Evolutionary conservation across 2,329 filamentous ascomycete genomes (phyloP).

Genomic region (Plectosphaerella plurivora): DNA sequence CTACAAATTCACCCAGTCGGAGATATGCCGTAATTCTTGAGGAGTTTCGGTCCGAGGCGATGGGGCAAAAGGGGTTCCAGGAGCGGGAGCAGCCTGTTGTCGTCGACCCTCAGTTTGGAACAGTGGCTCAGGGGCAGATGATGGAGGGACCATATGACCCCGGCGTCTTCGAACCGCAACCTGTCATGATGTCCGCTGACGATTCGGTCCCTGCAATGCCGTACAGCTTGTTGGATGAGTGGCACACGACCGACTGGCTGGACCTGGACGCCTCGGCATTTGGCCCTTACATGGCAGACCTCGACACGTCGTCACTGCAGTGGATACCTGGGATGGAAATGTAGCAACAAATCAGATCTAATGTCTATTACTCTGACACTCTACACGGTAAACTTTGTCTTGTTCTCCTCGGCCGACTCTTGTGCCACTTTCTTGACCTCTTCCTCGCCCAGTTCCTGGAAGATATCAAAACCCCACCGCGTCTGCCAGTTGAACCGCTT

Average conservation of each 20-base stretch:
- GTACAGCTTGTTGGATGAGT: conserved; percentile 8
- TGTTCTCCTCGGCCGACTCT: conserved; percentile 28
- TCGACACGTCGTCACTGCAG: conserved; percentile 5
- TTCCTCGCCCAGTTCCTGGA: conserved; percentile 34
- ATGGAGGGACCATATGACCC: neutral
- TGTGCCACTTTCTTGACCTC: conserved; percentile 25
- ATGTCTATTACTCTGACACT: neutral
- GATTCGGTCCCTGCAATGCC: neutral
- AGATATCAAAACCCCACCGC: conserved; percentile 39
- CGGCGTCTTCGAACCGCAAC: neutral
- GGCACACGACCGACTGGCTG: conserved; percentile 11
- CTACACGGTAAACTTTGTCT: conserved; percentile 25
- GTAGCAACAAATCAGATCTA: neutral
- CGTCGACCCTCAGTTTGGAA: too few species aligned
- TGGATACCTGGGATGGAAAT: conserved; percentile 10
- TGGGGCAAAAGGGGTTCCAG: conserved; percentile 6
- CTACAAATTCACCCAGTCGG: conserved; percentile 14
- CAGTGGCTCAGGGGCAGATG: neutral
- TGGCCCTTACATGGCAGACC: conserved; percentile 11
- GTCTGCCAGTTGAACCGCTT: conserved; percentile 38
- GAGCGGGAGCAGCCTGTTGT: too few species aligned
- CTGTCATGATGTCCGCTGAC: neutral
- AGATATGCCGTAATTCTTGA: conserved; percentile 15
- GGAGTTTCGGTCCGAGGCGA: conserved; percentile 13
- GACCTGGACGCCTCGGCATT: conserved; percentile 16